phyloP scores from a whole-genome alignment of 2,329 filamentous ascomycete genomes.

The Alternaria tenuissima region DNA sequence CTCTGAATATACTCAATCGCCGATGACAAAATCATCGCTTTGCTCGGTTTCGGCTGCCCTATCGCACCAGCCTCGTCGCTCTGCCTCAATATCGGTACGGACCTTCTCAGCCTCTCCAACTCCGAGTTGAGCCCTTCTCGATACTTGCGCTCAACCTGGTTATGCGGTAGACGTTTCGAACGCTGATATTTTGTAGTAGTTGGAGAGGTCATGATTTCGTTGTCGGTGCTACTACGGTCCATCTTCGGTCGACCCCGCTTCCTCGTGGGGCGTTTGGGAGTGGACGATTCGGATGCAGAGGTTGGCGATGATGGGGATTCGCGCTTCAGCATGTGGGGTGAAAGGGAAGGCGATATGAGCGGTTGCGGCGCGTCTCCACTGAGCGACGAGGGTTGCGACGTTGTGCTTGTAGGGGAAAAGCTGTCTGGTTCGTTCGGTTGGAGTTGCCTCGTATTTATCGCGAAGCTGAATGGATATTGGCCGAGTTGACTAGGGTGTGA shows the following conservation, averaged over 20 bases:
- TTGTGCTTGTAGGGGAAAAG: slow-evolving; percentile 27
- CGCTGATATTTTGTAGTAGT: slow-evolving; percentile 23
- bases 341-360: slow-evolving; percentile 35
- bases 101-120: slow-evolving; percentile 38
- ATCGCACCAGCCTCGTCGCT: slow-evolving; percentile 34
- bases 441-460: slow-evolving; percentile 27
- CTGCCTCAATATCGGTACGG: slow-evolving; percentile 44
- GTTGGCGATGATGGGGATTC: slow-evolving; percentile 35
- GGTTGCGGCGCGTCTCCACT: slow-evolving; percentile 40
- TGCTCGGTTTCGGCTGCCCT: slow-evolving; percentile 44
- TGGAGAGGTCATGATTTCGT: slow-evolving; percentile 18
- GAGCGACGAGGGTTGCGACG: slow-evolving; percentile 45
- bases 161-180: slow-evolving; percentile 44
- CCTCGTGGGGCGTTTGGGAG: slow-evolving; percentile 37
- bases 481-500: slow-evolving; percentile 33
- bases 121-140: slow-evolving; percentile 43
- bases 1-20: slow-evolving; percentile 46
- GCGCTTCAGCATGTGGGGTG: slow-evolving; percentile 41
- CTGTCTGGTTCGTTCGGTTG: slow-evolving; percentile 25
- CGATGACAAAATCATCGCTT: slow-evolving; percentile 42
- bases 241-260: slow-evolving; percentile 46
- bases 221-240: slow-evolving; percentile 30
- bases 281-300: slow-evolving; percentile 29
- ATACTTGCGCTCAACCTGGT: slow-evolving; percentile 45
- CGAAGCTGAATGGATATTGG: slow-evolving; percentile 26